Evolutionary conservation across 1,284 basidiomycete genomes (phyloP), one percentile per base, ranked within the genome.

Genomic region (Austroboletus rostrupii): DNA sequence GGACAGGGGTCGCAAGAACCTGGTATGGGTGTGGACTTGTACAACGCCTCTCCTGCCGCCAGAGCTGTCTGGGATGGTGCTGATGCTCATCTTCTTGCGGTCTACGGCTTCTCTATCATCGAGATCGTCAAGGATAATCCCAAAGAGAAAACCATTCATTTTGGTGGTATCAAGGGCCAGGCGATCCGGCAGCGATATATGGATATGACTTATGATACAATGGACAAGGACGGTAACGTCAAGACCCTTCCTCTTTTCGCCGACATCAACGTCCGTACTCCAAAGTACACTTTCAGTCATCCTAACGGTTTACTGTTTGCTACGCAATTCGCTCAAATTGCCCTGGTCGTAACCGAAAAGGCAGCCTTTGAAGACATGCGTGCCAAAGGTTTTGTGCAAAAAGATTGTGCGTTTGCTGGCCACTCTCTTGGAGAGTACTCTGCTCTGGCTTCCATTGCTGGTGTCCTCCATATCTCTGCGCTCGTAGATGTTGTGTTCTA

Each of bases 1-100:
- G 96, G 96, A 45, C 96, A 99, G 70, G 96, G 96, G 49, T 98
- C 94, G 21, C 97, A 99, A 71, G 96, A 99, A 71, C 87, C 89
- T 43, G 93, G 95, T 35, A 99, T 99, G 96, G 96, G 97, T 37
- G 98, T 99, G 95, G 95, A 98, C 61, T 81, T 99, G 4, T 99
- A 98, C 79, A 88, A 85, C 69, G 83, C 75, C 59, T 97, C 93
- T 12, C 87, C 91, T 38, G 93, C 95, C 35, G 97, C 96, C 55
- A 90, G 90, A 60, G 89, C 92, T 43, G 94, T 98, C 49, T 99
- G 96, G 96, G 95, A 99, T 55, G 88, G 87, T 50, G 96, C 96
- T 47, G 96, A 99, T 65, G 81, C 83, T 21, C 96, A 99, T 70
- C 76, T 99, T 54, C 87, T 90, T 50, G 87, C 91, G 29, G 92